Percentiles rank a stretch among this genome's conserved stretches.
Evolutionary conservation across 352 stramenopile genomes (phyloP).

Genomic region (Pythium brachiatum): DNA sequence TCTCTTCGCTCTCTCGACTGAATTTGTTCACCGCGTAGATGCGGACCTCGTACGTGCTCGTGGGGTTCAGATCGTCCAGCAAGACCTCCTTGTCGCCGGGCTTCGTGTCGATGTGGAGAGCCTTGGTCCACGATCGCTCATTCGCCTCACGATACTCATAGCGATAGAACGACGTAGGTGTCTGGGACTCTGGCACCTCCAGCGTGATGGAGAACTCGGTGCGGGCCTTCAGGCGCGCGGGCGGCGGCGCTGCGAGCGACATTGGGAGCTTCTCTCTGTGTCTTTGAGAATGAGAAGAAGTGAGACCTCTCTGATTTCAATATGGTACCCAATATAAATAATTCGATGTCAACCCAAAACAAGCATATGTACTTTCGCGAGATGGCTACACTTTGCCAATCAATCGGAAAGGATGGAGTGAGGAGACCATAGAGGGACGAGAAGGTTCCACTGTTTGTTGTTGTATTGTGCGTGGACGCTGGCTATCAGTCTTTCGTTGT

Average conservation of each 20-base stretch:
- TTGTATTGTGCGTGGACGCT: no score
- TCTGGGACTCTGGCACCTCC: conserved; percentile 31
- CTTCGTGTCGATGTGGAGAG: conserved; percentile 40
- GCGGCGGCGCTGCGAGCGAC: conserved; percentile 35
- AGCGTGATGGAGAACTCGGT: conserved; percentile 85
- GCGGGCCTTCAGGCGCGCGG: conserved; percentile 69
- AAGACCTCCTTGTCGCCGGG: conserved; percentile 44
- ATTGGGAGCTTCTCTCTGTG: not conserved
- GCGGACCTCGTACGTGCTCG: conserved; percentile 85
- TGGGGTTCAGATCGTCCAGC: conserved; percentile 86
- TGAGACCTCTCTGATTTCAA: not conserved
- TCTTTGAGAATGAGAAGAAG: not conserved
- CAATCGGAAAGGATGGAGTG: not conserved
- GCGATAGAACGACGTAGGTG: conserved; percentile 36
- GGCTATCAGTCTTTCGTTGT: conserved; percentile 49
- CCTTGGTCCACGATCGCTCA: conserved; percentile 33
- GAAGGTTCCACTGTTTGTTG: no score
- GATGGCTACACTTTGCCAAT: conserved; percentile 9
- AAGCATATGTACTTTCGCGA: not conserved
- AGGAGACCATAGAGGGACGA: no score
- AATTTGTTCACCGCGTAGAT: conserved; percentile 56
- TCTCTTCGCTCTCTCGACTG: conserved; percentile 31
- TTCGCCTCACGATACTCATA: conserved; percentile 74
- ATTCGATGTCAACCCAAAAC: conserved; percentile 1
- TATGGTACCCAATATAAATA: not conserved